Conservation (phyloP, 306 rosid genomes). For the Citrullus colocynthis region DNA sequence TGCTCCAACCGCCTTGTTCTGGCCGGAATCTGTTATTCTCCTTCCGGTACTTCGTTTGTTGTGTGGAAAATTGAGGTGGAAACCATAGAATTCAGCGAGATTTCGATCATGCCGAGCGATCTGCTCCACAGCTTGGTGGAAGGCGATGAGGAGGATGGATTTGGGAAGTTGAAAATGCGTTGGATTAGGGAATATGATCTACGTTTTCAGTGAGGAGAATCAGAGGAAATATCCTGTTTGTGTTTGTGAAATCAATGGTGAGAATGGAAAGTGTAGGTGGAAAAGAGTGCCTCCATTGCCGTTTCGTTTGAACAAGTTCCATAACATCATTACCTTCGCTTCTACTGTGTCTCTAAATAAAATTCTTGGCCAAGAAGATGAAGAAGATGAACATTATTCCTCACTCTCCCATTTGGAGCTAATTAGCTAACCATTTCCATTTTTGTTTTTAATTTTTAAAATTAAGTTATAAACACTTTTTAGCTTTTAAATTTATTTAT, state of each 20-base stretch:
- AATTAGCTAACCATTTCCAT: background rate
- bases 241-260: constrained; percentile 47
- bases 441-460: background rate
- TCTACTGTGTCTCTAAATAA: constrained; percentile 41
- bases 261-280: constrained; percentile 43
- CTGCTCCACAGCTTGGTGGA: constrained; percentile 53
- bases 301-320: constrained; percentile 54
- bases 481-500: too few relatives aligned
- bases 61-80: constrained; percentile 58
- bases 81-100: constrained; percentile 55
- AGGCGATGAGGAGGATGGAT: constrained; percentile 61
- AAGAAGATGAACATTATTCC: constrained; percentile 4
- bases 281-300: constrained; percentile 62
- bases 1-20: constrained; percentile 42
- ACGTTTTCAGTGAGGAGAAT: constrained; percentile 67
- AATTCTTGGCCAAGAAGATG: constrained; percentile 29
- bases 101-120: constrained; percentile 55
- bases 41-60: constrained; percentile 35
- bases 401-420: constrained; percentile 10
- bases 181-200: constrained; percentile 57
- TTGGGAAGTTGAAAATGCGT: constrained; percentile 84
- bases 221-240: constrained; percentile 68
- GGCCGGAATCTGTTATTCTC: constrained; percentile 49
- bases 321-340: constrained; percentile 62
- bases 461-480: too few relatives aligned